Percentiles rank a stretch among this genome's conserved stretches.
These are phyloP conservation scores for Populus ilicifolia DNA, from an alignment of 345 rosid species.

Conservation along the genomic window DNA sequence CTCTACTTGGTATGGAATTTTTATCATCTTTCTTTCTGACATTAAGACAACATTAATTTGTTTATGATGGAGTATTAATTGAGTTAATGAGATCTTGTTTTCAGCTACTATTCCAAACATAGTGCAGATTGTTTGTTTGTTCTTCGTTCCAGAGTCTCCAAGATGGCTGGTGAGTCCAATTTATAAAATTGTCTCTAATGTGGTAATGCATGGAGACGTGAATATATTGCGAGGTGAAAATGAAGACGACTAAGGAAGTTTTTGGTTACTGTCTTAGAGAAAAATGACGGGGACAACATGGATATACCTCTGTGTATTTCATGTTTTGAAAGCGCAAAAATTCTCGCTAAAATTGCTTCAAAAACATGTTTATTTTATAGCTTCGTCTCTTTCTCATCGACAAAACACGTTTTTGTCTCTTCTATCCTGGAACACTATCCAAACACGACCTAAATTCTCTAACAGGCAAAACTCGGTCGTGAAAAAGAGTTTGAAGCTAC, in stretches of 20 bases:
- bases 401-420: too few relatives aligned
- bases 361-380: too few relatives aligned
- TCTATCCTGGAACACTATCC: too few relatives aligned
- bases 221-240: neutral
- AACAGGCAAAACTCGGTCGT: constrained; percentile 39
- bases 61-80: neutral
- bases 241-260: neutral
- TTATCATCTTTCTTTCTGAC: neutral
- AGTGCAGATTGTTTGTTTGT: constrained; percentile 27
- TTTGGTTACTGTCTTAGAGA: too few relatives aligned
- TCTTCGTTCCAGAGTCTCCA: constrained; percentile 52
- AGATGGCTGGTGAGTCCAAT: constrained; percentile 49
- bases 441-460: neutral
- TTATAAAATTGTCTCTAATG: neutral
- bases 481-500: constrained; percentile 29
- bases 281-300: too few relatives aligned
- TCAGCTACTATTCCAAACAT: constrained; percentile 36
- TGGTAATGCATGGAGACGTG: too few relatives aligned
- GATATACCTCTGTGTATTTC: too few relatives aligned
- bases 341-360: too few relatives aligned
- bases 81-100: neutral
- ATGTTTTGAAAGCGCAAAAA: too few relatives aligned
- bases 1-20: constrained; percentile 20
- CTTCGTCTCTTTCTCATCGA: too few relatives aligned
- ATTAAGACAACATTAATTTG: neutral